Percentiles rank a stretch among this genome's conserved stretches.
Evolutionary conservation across 2,329 filamentous ascomycete species (phyloP).

Genomic region (Tolypocladium sp.): DNA sequence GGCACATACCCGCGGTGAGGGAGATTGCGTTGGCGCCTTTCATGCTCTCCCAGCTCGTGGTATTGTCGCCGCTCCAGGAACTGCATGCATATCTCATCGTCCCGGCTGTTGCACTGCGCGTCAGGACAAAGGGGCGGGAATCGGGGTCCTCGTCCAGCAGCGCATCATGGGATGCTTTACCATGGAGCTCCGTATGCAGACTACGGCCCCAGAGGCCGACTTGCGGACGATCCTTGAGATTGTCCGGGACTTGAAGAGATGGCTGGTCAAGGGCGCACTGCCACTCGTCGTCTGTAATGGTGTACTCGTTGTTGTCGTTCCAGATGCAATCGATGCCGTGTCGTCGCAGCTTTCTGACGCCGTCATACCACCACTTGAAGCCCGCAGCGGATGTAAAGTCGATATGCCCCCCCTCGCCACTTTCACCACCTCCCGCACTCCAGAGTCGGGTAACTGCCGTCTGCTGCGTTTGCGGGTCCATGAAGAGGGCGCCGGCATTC

Average conservation of each 20-base stretch:
- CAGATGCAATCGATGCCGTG: slow-evolving; percentile 65
- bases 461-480: slow-evolving; percentile 38
- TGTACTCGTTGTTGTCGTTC: slow-evolving; percentile 76
- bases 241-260: slow-evolving; percentile 25
- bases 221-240: slow-evolving; percentile 25
- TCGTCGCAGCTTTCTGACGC: slow-evolving; percentile 51
- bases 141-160: slow-evolving; percentile 48
- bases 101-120: slow-evolving; percentile 60
- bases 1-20: slow-evolving; percentile 56
- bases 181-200: slow-evolving; percentile 62
- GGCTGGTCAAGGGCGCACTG: slow-evolving; percentile 42
- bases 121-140: slow-evolving; percentile 57
- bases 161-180: slow-evolving; percentile 61
- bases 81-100: slow-evolving; percentile 63
- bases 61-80: slow-evolving; percentile 67
- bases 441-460: slow-evolving; percentile 43
- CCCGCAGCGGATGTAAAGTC: slow-evolving; percentile 62
- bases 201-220: slow-evolving; percentile 63
- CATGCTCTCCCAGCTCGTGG: slow-evolving; percentile 66
- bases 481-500: slow-evolving; percentile 51
- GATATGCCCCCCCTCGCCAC: slow-evolving; percentile 60
- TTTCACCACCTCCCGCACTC: slow-evolving; percentile 66
- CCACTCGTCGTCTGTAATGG: slow-evolving; percentile 57
- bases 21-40: slow-evolving; percentile 62
- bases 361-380: slow-evolving; percentile 64